A percentile compares a stretch with the other conserved stretches of the same genome.
These are phyloP conservation scores for Cystobasidiopsis lactophilus DNA, from an alignment of 768 basidiomycete genomes.

Conservation along the genomic window DNA sequence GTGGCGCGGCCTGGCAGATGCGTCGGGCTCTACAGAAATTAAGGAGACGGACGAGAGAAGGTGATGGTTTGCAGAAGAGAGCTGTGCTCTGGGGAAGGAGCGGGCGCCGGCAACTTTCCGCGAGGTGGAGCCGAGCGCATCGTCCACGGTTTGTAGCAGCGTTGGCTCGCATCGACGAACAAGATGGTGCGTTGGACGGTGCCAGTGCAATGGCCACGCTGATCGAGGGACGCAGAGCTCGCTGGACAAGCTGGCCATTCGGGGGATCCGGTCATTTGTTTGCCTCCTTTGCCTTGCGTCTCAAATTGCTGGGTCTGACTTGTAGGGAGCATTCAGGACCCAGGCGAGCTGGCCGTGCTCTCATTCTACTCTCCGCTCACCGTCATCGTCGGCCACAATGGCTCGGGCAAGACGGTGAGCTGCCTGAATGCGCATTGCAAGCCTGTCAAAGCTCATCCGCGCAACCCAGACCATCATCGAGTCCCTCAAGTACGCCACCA, in stretches of 20 bases:
- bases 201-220: too few relatives aligned
- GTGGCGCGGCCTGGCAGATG: too few relatives aligned
- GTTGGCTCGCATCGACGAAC: too few relatives aligned
- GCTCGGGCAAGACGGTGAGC: constrained; percentile 72
- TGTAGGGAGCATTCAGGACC: neutral
- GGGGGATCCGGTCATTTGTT: neutral
- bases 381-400: constrained; percentile 95
- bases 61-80: too few relatives aligned
- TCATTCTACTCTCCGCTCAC: constrained; percentile 96
- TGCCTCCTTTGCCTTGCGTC: neutral
- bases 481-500: constrained; percentile 96
- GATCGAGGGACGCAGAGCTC: too few relatives aligned
- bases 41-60: too few relatives aligned
- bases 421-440: neutral
- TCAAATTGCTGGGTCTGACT: neutral
- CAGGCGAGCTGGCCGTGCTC: constrained; percentile 33
- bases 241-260: neutral
- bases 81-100: too few relatives aligned
- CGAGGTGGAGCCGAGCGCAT: too few relatives aligned
- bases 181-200: too few relatives aligned
- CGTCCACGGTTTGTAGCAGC: too few relatives aligned
- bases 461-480: constrained; percentile 67
- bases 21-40: too few relatives aligned
- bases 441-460: neutral
- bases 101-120: too few relatives aligned